A percentile compares a stretch with the other conserved stretches of the same genome.
phyloP scores from a whole-genome alignment of 495 filamentous ascomycete genomes.

The Apodospora peruviana region DNA sequence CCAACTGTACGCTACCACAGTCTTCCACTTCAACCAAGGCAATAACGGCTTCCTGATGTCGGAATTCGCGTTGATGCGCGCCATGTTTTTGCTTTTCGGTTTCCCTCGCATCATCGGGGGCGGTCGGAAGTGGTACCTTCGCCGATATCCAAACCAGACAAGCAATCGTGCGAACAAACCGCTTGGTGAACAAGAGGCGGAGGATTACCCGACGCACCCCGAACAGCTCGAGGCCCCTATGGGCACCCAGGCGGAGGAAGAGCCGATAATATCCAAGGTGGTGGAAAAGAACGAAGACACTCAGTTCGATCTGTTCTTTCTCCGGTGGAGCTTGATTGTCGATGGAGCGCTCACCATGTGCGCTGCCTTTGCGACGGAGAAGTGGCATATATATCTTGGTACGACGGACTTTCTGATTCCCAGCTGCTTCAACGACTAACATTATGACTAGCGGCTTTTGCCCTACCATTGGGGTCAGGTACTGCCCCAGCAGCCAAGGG shows the following conservation, averaged over 20 bases:
- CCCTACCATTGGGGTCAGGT: conserved; percentile 51
- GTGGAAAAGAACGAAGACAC: conserved; percentile 31
- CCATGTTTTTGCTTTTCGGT: conserved; percentile 46
- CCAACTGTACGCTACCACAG: conserved; percentile 50
- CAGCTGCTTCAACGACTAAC: neutral
- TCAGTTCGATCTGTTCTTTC: conserved; percentile 50
- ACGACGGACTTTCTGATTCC: neutral
- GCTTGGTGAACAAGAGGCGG: neutral
- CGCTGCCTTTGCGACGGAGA: conserved; percentile 42
- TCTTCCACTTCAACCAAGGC: conserved; percentile 46
- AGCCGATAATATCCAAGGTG: conserved; percentile 26
- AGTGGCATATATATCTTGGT: conserved; percentile 53
- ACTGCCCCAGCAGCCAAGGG: conserved; percentile 53
- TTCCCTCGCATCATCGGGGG: conserved; percentile 49
- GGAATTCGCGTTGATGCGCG: conserved; percentile 46
- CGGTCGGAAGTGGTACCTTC: conserved; percentile 43
- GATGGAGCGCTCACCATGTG: conserved; percentile 48
- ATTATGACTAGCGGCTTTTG: conserved; percentile 25
- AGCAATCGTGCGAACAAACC: neutral
- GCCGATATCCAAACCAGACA: neutral
- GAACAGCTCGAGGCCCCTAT: conserved; percentile 35
- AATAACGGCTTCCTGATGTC: conserved; percentile 52
- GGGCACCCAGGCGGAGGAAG: conserved; percentile 34
- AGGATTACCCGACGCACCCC: conserved; percentile 23
- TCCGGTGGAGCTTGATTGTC: conserved; percentile 44